phyloP scores from a whole-genome alignment of 108 stramenopile genomes.

The Cyclotella kingstonii region DNA sequence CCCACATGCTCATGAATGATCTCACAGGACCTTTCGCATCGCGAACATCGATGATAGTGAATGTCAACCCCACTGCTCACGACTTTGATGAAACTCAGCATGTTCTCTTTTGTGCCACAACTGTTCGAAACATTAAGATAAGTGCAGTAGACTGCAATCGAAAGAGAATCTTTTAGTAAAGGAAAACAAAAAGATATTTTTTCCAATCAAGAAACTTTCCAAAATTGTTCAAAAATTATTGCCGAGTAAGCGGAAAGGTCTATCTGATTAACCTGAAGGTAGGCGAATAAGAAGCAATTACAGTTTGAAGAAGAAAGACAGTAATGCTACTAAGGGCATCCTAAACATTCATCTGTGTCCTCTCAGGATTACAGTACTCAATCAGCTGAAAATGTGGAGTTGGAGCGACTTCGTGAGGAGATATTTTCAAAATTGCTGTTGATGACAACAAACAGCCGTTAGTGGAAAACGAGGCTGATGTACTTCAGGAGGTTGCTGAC shows the following conservation, averaged over 20 bases:
- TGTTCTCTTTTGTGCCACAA: no score
- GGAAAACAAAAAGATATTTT: slow-evolving; percentile 29
- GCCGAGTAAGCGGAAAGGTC: slow-evolving; percentile 38
- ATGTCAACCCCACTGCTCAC: slow-evolving; percentile 74
- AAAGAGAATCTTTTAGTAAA: slow-evolving; percentile 35
- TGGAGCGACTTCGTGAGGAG: slow-evolving; percentile 23
- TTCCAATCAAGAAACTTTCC: slow-evolving; percentile 25
- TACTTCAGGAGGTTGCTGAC: slow-evolving; percentile 71
- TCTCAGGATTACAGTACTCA: no score
- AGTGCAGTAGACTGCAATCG: no score
- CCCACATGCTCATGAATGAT: slow-evolving; percentile 93
- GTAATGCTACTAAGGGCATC: background rate
- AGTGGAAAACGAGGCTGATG: slow-evolving; percentile 45
- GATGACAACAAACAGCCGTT: slow-evolving; percentile 45
- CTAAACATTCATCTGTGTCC: background rate
- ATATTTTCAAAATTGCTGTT: slow-evolving; percentile 19
- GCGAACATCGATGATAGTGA: slow-evolving; percentile 89
- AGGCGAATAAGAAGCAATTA: slow-evolving; percentile 26
- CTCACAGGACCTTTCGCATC: slow-evolving; percentile 66
- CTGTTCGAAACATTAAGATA: no score
- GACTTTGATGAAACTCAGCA: slow-evolving; percentile 94
- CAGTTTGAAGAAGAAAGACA: slow-evolving; percentile 4
- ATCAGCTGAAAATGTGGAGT: no score
- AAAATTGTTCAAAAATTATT: slow-evolving; percentile 31
- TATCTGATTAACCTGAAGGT: slow-evolving; percentile 7